Evolutionary conservation across 805 yeast species (phyloP).

Genomic region (Komagataella phaffii): DNA sequence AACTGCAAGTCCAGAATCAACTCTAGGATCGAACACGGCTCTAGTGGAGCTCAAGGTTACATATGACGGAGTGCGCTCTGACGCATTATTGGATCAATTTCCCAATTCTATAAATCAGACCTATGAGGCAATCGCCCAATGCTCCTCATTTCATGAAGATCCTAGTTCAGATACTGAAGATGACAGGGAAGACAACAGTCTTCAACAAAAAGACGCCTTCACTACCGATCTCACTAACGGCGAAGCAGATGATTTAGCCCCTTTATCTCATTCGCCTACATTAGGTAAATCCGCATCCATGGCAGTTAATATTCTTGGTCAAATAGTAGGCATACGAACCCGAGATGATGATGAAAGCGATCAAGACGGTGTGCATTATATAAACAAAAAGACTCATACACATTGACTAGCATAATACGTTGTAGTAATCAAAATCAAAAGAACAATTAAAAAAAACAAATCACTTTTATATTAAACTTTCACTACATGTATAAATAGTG

Average conservation of each 20-base stretch:
- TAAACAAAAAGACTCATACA: background rate
- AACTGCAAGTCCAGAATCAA: background rate
- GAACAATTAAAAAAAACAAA: conserved; percentile 7
- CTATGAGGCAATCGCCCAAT: conserved; percentile 22
- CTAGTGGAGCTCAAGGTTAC: conserved; percentile 1
- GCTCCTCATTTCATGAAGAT: conserved; percentile 25
- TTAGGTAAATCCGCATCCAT: background rate
- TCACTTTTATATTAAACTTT: conserved; percentile 11
- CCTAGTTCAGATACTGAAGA: conserved; percentile 7
- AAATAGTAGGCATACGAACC: conserved; percentile 4
- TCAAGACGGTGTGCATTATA: conserved; percentile 1
- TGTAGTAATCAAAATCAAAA: conserved; percentile 1
- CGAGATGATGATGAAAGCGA: background rate
- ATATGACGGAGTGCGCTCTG: background rate
- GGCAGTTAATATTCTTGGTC: background rate
- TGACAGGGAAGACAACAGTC: conserved; percentile 2
- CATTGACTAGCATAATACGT: background rate
- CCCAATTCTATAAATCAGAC: conserved; percentile 5
- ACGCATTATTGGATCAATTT: background rate
- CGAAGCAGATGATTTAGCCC: conserved; percentile 12
- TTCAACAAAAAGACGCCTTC: background rate
- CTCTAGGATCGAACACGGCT: background rate
- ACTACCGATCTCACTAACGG: conserved; percentile 5
- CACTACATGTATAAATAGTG: conserved; percentile 33
- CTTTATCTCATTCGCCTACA: background rate